Conservation (phyloP, 2,329 filamentous ascomycete genomes). For the Thermothelomyces thermophilus region DNA sequence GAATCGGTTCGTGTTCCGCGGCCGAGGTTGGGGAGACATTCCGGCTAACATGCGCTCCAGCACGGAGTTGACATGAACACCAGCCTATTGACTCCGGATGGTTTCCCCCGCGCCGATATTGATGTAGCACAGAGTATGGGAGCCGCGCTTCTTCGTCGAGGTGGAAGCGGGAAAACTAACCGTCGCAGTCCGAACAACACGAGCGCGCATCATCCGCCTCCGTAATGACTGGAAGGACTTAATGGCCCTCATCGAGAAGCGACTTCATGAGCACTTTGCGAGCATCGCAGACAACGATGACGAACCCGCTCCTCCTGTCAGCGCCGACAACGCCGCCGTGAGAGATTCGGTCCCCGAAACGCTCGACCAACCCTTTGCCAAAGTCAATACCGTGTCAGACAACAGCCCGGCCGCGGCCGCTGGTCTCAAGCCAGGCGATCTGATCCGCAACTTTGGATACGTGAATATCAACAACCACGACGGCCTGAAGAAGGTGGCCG, state of each 20-base stretch:
- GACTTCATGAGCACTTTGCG: conserved; percentile 88
- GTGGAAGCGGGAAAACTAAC: conserved; percentile 14
- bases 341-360: conserved; percentile 32
- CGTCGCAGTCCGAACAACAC: conserved; percentile 74
- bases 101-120: conserved; percentile 86
- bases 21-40: neutral
- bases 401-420: conserved; percentile 77
- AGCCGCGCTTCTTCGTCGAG: neutral
- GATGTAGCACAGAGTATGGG: conserved; percentile 83
- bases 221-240: conserved; percentile 90
- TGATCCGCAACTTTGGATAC: conserved; percentile 76
- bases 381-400: conserved; percentile 73
- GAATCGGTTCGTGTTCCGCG: conserved; percentile 60
- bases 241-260: conserved; percentile 76
- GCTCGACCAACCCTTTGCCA: conserved; percentile 63
- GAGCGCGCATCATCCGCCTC: conserved; percentile 79
- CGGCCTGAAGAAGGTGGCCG: conserved; percentile 75
- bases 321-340: conserved; percentile 25
- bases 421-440: conserved; percentile 73
- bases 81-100: conserved; percentile 76
- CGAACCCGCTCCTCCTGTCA: conserved; percentile 23
- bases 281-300: conserved; percentile 48
- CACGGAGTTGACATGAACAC: conserved; percentile 93
- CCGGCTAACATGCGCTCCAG: conserved; percentile 40
- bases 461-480: conserved; percentile 83